These are phyloP conservation scores for Grigorovia jiainica DNA, from an alignment of 805 yeast species.

Conservation along the genomic window DNA sequence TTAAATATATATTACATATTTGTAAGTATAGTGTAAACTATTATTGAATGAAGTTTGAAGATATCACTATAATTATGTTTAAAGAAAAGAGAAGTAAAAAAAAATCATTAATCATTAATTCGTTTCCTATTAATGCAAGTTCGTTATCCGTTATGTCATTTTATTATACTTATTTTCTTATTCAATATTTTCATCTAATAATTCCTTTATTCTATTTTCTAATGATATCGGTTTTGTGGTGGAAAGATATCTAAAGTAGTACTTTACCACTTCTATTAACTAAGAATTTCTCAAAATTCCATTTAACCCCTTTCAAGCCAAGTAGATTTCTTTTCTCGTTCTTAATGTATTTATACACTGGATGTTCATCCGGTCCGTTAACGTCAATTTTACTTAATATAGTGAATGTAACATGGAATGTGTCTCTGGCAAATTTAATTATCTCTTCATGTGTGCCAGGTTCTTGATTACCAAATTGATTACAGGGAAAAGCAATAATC, in stretches of 20 bases:
- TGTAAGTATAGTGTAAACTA: too few species aligned
- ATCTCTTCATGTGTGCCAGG: constrained; percentile 64
- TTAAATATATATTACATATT: too few species aligned
- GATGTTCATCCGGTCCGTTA: constrained; percentile 72
- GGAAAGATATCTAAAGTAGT: constrained; percentile 54
- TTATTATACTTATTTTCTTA: too few species aligned
- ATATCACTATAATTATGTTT: too few species aligned
- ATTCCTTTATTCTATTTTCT: constrained; percentile 47
- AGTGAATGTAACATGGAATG: constrained; percentile 90
- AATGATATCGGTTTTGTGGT: constrained; percentile 57
- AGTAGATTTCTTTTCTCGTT: constrained; percentile 45
- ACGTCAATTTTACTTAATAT: constrained; percentile 79
- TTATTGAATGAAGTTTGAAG: too few species aligned
- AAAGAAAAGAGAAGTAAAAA: too few species aligned
- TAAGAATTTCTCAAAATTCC: constrained; percentile 75
- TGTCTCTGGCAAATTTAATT: constrained; percentile 58
- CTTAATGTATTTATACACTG: constrained; percentile 75
- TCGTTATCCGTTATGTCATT: too few species aligned
- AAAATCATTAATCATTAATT: too few species aligned
- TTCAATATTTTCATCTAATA: constrained; percentile 28
- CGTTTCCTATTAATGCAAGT: too few species aligned
- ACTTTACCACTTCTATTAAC: constrained; percentile 48
- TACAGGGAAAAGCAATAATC: constrained; percentile 82
- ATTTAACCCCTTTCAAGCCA: constrained; percentile 63
- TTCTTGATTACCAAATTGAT: constrained; percentile 80